These are phyloP conservation scores for Acanthamoeba lenticulata DNA, from an alignment of 208 protist species.

Conservation along the genomic window DNA sequence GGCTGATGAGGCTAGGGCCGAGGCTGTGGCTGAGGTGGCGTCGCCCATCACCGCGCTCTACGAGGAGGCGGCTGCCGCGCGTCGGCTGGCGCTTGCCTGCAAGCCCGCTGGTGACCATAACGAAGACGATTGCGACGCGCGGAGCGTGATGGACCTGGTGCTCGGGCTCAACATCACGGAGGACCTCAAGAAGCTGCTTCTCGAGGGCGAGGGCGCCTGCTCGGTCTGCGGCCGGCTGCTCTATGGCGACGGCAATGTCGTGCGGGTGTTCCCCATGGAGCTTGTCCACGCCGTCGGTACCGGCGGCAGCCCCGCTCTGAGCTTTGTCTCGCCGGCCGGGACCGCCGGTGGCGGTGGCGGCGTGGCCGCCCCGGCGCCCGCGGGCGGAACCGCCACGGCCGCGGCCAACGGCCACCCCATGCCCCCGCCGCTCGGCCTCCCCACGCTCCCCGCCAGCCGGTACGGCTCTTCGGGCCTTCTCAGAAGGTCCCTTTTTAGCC, in stretches of 20 bases:
- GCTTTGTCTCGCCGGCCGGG: background rate
- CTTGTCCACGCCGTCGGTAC: background rate
- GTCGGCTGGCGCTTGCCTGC: too few species aligned
- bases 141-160: background rate
- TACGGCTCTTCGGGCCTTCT: background rate
- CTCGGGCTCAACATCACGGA: background rate
- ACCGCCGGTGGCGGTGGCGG: background rate
- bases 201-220: background rate
- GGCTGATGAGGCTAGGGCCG: too few species aligned
- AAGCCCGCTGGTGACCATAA: too few species aligned
- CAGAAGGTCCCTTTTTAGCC: too few species aligned
- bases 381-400: background rate
- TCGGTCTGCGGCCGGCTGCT: background rate
- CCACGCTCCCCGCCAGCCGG: too few species aligned
- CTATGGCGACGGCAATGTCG: background rate
- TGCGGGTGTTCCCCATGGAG: conserved; percentile 9
- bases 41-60: background rate
- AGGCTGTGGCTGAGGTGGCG: too few species aligned
- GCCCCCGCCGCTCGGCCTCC: too few species aligned
- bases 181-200: conserved; percentile 18
- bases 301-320: background rate
- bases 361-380: background rate
- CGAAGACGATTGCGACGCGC: too few species aligned
- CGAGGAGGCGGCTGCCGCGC: background rate
- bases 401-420: too few species aligned